Evolutionary conservation across 441 rosid genomes (phyloP).

Genomic region (Bocquillonia castaneifolia): DNA sequence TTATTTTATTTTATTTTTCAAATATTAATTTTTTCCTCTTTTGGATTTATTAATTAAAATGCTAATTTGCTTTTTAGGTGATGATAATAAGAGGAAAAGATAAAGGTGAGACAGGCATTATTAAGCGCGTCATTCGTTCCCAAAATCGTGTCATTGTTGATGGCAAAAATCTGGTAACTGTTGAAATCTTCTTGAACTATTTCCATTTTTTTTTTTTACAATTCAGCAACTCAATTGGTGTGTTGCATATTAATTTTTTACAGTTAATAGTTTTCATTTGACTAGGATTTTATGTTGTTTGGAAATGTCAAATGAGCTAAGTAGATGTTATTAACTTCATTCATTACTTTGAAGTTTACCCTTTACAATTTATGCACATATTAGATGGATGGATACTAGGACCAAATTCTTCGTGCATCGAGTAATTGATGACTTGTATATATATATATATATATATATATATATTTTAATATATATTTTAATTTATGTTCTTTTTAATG

Average conservation of each 20-base stretch:
- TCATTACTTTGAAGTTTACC: slow-evolving; percentile 3
- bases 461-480: not conserved
- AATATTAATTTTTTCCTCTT: not conserved
- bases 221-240: not conserved
- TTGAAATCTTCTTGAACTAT: no score
- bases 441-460: no score
- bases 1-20: not conserved
- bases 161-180: slow-evolving; percentile 70
- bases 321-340: no score
- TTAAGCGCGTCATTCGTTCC: slow-evolving; percentile 72
- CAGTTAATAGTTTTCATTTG: not conserved
- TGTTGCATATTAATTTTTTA: no score
- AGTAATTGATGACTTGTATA: no score
- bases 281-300: no score
- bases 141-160: slow-evolving; percentile 87
- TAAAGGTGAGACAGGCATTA: slow-evolving; percentile 66
- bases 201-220: not conserved
- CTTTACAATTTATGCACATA: not conserved
- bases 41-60: not conserved
- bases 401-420: no score
- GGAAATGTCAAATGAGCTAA: no score
- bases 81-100: slow-evolving; percentile 80
- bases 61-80: slow-evolving; percentile 35
- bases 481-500: not conserved
- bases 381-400: not conserved